phyloP scores from a whole-genome alignment of 331 rosid species.

The Malus hybrid region DNA sequence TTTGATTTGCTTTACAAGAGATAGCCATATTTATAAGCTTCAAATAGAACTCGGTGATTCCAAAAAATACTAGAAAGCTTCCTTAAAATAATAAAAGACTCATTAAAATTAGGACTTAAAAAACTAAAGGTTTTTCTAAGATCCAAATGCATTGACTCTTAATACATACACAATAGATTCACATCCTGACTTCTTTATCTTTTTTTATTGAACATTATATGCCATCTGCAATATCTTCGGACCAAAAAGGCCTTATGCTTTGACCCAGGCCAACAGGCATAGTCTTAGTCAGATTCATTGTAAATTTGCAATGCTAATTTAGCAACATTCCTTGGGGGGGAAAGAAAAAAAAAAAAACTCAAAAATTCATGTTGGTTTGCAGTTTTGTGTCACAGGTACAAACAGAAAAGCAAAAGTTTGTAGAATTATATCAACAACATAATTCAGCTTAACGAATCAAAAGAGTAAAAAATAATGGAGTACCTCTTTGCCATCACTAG shows the following conservation, averaged over 20 bases:
- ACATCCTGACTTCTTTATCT: no score
- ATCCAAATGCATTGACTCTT: no score
- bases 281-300: neutral
- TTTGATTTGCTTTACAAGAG: neutral
- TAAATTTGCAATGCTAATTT: neutral
- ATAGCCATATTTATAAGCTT: neutral
- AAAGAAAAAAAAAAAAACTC: neutral
- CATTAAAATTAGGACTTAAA: no score
- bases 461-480: slow-evolving; percentile 5
- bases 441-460: neutral
- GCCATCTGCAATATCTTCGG: no score
- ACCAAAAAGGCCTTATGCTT: no score
- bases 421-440: neutral
- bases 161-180: no score
- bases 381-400: neutral
- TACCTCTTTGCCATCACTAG: slow-evolving; percentile 70
- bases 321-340: neutral
- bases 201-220: no score
- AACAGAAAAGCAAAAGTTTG: neutral
- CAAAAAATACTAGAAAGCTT: neutral
- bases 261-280: no score
- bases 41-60: neutral
- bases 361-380: neutral
- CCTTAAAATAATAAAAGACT: neutral
- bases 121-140: no score